Base-by-base conservation (phyloP, 176 grass and related monocot species). In the Eragrostis curvula region DNA sequence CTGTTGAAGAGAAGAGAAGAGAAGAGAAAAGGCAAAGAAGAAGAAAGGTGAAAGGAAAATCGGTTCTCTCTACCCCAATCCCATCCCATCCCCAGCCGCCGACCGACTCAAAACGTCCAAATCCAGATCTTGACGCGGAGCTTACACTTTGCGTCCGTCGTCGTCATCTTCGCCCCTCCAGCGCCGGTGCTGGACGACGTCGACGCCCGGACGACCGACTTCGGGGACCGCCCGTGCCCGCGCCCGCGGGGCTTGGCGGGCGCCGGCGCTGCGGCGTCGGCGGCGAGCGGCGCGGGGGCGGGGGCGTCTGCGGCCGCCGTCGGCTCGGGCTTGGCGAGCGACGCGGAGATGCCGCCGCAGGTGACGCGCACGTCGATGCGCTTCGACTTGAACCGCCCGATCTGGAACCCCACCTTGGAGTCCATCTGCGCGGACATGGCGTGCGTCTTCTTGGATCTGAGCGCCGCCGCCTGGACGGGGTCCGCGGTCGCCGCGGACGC, bases 81-180 rank as follows among this genome's bases (percentile, higher is more conserved):
- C 70, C 49, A 23, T 5, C 55, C 47, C 68, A 48, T 60, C 59
- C 32, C 32, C 32, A 36, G 32, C 32, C 32, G 32, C 32, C 32
- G 32, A 36, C 32, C 32, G 32, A 36, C 32, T 91, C 88, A 98
- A 90, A 95, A 84, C 50, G 96, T 89, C 92, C 96, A 95, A 84
- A 87, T 95, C 92, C 92, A 98, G 86, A 95, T 87, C 90, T 98
- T 98, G 46, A 95, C 88, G 12, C 85, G 87, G 74, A 90, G 90
- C 90, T 94, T 94, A 90, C 96, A 95, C 86, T 89, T 94, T 17
- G 81, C 90, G 68, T 87, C 88, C 46, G 86, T 83, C 73, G 89
- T 74, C 69, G 85, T 81, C 68, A 85, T 40, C 75, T 70, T 32
- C 12, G 45, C 51, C 3, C 46, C 15, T 27, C 53, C 44, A 2